Evolutionary conservation across 2,329 filamentous ascomycete species (phyloP), one percentile per base, ranked within the genome.

Genomic region (Paramyrothecium roridum): DNA sequence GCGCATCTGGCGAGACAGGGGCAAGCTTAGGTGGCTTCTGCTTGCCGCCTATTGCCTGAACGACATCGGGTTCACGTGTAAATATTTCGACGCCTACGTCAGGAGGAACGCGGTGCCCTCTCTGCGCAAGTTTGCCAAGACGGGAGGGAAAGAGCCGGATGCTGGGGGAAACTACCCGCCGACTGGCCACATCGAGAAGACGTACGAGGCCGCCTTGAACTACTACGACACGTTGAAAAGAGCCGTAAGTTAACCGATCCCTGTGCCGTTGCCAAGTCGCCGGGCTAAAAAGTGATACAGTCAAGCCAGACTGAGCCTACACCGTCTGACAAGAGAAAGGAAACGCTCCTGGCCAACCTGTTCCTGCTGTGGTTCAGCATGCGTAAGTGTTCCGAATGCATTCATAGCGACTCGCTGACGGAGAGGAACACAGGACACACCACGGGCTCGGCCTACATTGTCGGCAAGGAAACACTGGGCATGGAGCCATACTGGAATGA

Each of bases 351-450:
- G n/a, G 55, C 57, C 1, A 71, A 72, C 11, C 67, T 78, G 3
- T 75, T 81, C 21, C 62, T 65, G 7, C 59, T 82, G 1, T 79
- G 77, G 75, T 77, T 80, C 59, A 75, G 74, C 3, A 73, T 74
- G 12, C 69, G 80, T 82, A 61, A 63, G 79, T 70, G 22, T 21
- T 40, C 19, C 26, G 20, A 2, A 17, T 49, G 43, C 16, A 10
- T 53, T 52, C 12, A 33, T 40, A 3, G 43, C 13, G 13, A 11
- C 13, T 30, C 16, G 7, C 6, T 22, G 17, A 40, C 10, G 34
- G 52, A 55, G 43, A 2, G 2, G 3, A 7, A 2, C 16, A 19
- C 19, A 81, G 79, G 75, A 6, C 74, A 80, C 49, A 76, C 73
- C 0, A 72, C 73, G 1, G 76, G 78, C 1, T 78, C 76, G 1